phyloP scores from a whole-genome alignment of 2,329 filamentous ascomycete genomes.

The Colletotrichum sp. region DNA sequence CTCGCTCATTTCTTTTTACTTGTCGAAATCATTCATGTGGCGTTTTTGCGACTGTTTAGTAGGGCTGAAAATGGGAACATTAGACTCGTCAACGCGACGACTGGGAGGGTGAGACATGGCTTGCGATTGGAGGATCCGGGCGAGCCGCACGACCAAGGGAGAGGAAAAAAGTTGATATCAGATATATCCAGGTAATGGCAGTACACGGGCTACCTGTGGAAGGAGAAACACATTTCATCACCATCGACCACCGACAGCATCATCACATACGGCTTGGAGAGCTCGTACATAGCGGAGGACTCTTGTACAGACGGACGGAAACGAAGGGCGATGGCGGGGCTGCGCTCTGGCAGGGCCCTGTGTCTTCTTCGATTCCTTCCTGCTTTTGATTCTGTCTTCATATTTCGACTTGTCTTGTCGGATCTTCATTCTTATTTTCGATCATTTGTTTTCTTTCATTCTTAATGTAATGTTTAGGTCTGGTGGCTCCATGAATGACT shows the following conservation, averaged over 20 bases:
- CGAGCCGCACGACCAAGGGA: neutral
- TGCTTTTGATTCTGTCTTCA: constrained; percentile 1
- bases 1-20: neutral
- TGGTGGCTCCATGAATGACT: constrained; percentile 12
- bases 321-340: neutral
- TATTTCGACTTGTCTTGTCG: neutral
- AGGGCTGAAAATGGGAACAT: constrained; percentile 6
- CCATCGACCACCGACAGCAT: neutral
- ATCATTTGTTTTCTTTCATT: neutral
- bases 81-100: constrained; percentile 14
- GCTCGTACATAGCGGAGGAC: constrained; percentile 6
- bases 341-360: neutral
- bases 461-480: constrained; percentile 21
- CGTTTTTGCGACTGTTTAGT: constrained; percentile 4
- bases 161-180: neutral
- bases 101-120: neutral
- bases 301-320: neutral
- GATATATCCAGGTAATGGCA: neutral
- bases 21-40: constrained; percentile 11
- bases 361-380: neutral
- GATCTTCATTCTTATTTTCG: neutral
- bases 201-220: neutral
- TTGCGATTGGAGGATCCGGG: neutral
- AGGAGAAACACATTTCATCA: neutral
- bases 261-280: constrained; percentile 1